Evolutionary conservation across 495 filamentous ascomycete species (phyloP).

Genomic region (Daldinia decipiens): DNA sequence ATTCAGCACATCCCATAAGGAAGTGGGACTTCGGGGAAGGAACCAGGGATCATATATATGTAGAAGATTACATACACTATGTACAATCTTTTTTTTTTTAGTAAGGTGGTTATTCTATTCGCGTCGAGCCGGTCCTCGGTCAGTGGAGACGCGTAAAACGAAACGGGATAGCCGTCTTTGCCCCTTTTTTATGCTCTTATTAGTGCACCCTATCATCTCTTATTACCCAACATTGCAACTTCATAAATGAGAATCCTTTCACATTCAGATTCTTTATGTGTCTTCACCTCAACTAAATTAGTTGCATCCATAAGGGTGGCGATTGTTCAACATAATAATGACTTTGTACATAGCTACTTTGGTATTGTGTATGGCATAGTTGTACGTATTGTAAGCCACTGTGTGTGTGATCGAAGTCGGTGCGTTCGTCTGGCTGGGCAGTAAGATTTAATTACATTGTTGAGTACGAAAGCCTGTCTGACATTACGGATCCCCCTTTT

Average conservation of each 20-base stretch:
- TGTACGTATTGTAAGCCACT: background rate
- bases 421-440: slow-evolving; percentile 26
- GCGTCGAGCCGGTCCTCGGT: slow-evolving; percentile 39
- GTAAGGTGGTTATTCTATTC: slow-evolving; percentile 20
- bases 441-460: slow-evolving; percentile 40
- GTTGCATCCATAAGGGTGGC: background rate
- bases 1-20: slow-evolving; percentile 10
- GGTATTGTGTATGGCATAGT: background rate
- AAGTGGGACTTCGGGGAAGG: slow-evolving; percentile 39
- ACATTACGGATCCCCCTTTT: slow-evolving; percentile 13
- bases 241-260: background rate
- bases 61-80: background rate
- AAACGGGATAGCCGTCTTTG: slow-evolving; percentile 3
- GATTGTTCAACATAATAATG: background rate
- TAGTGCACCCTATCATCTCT: background rate
- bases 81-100: background rate
- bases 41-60: slow-evolving; percentile 32
- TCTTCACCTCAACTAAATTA: background rate
- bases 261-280: background rate
- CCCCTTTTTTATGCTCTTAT: slow-evolving; percentile 23
- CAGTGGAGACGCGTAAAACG: slow-evolving; percentile 39
- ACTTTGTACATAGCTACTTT: background rate
- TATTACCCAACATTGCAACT: background rate
- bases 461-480: background rate
- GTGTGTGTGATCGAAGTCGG: slow-evolving; percentile 1